A percentile compares a stretch with the other conserved stretches of the same genome.
These are phyloP conservation scores for Cenchrus purpureus DNA, from an alignment of 176 grass and related monocot species.

Conservation along the genomic window DNA sequence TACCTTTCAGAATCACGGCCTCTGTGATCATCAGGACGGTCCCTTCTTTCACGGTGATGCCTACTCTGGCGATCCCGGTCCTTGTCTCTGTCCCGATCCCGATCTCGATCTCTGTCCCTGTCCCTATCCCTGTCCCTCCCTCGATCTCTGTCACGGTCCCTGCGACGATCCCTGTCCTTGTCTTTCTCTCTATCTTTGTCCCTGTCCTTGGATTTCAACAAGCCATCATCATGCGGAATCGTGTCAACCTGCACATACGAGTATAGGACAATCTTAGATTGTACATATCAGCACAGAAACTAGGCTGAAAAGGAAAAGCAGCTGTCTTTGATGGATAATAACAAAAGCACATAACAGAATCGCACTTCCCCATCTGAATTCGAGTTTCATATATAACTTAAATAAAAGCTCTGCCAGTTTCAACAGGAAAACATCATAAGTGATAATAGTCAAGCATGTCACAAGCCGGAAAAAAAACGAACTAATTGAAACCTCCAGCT, in stretches of 20 bases:
- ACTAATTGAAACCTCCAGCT: not conserved
- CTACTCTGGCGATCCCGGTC: constrained; percentile 48
- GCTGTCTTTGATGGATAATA: not conserved
- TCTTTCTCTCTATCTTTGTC: constrained; percentile 67
- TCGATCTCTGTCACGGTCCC: constrained; percentile 66
- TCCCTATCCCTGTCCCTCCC: constrained; percentile 56
- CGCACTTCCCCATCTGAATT: not conserved
- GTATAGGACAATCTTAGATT: constrained; percentile 3
- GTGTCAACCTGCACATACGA: constrained; percentile 53
- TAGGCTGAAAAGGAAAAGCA: not conserved
- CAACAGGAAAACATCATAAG: not conserved
- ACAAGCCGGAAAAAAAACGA: not conserved
- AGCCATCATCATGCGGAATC: constrained; percentile 58
- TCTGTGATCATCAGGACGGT: constrained; percentile 74
- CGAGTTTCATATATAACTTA: too few species aligned
- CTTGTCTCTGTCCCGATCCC: constrained; percentile 28
- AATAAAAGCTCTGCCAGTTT: not conserved
- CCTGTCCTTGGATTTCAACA: constrained; percentile 72
- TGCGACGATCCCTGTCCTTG: constrained; percentile 65
- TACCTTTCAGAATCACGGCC: constrained; percentile 60
- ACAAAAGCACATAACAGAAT: not conserved
- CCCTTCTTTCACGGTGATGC: constrained; percentile 46
- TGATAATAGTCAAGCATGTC: not conserved
- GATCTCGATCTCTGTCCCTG: constrained; percentile 38
- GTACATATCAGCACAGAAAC: not conserved